These are phyloP conservation scores for Thraustotheca clavata DNA, from an alignment of 352 stramenopile species.

Conservation along the genomic window DNA sequence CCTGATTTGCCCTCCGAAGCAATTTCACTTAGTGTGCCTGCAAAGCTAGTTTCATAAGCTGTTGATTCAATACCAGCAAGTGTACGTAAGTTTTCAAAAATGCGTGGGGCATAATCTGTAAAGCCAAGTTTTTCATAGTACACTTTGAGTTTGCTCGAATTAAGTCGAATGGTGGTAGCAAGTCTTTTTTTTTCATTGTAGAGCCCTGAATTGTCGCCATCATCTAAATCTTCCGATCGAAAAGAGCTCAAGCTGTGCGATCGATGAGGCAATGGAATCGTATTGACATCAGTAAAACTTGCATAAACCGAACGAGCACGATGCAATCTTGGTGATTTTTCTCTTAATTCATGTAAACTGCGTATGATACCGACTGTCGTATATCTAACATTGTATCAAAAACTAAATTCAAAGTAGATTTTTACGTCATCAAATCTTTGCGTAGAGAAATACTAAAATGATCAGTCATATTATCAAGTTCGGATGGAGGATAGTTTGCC, in stretches of 20 bases:
- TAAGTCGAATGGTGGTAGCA: slow-evolving; percentile 74
- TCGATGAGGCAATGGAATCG: slow-evolving; percentile 23
- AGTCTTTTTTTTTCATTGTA: slow-evolving; percentile 81
- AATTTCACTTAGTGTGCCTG: slow-evolving; percentile 69
- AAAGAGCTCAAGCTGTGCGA: slow-evolving; percentile 34
- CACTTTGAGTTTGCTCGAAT: slow-evolving; percentile 40
- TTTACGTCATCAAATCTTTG: slow-evolving; percentile 73
- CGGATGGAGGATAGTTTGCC: neutral
- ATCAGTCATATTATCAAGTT: slow-evolving; percentile 32
- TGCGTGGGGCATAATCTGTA: slow-evolving; percentile 75
- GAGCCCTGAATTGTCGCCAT: slow-evolving; percentile 37
- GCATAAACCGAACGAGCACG: neutral
- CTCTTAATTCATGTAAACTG: slow-evolving; percentile 46
- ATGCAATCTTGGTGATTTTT: slow-evolving; percentile 28
- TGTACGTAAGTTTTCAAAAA: slow-evolving; percentile 78
- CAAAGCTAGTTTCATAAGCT: slow-evolving; percentile 78
- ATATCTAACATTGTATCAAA: slow-evolving; percentile 22
- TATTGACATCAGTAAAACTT: slow-evolving; percentile 26
- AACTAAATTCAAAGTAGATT: neutral
- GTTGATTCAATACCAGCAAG: slow-evolving; percentile 67
- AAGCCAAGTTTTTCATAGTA: slow-evolving; percentile 84
- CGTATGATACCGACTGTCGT: slow-evolving; percentile 75
- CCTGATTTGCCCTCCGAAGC: slow-evolving; percentile 79
- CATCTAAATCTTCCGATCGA: slow-evolving; percentile 56
- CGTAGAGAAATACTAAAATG: slow-evolving; percentile 70